Conservation (phyloP, 2,329 filamentous ascomycete genomes). For the Anthostomella pinea region DNA sequence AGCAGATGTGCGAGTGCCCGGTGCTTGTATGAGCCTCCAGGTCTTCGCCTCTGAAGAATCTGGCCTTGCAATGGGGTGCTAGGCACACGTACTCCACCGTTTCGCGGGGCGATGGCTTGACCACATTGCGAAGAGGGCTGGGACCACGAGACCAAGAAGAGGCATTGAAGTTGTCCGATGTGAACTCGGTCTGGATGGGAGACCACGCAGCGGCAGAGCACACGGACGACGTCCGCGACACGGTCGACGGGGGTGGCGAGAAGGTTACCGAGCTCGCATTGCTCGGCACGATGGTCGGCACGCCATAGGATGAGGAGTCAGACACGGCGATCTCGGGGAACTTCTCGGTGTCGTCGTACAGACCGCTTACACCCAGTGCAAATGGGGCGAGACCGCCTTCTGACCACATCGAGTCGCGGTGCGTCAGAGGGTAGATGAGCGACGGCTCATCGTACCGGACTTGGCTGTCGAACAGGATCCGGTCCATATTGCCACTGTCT, state of each 20-base stretch:
- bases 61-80: not conserved
- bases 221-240: slow-evolving; percentile 15
- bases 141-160: slow-evolving; percentile 11
- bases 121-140: slow-evolving; percentile 19
- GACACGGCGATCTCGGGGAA: slow-evolving; percentile 7
- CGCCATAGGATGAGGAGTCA: slow-evolving; percentile 5
- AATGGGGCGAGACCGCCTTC: slow-evolving; percentile 8
- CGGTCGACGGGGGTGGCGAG: slow-evolving; percentile 13
- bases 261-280: slow-evolving; percentile 13
- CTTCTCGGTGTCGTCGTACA: slow-evolving; percentile 9
- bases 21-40: slow-evolving; percentile 23
- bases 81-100: slow-evolving; percentile 2
- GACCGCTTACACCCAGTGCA: slow-evolving; percentile 5
- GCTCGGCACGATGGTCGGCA: slow-evolving; percentile 7
- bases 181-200: slow-evolving; percentile 18
- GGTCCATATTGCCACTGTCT: not conserved
- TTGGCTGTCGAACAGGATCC: not conserved
- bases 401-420: slow-evolving; percentile 13
- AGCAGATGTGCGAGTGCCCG: slow-evolving; percentile 35
- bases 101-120: not conserved
- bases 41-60: slow-evolving; percentile 4
- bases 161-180: slow-evolving; percentile 8
- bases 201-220: slow-evolving; percentile 13
- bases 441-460: slow-evolving; percentile 4
- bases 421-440: slow-evolving; percentile 4